A percentile compares a stretch with the other conserved stretches of the same genome.
phyloP scores from a whole-genome alignment of 1,139 yeast genomes.

The Yamadazyma oceani region DNA sequence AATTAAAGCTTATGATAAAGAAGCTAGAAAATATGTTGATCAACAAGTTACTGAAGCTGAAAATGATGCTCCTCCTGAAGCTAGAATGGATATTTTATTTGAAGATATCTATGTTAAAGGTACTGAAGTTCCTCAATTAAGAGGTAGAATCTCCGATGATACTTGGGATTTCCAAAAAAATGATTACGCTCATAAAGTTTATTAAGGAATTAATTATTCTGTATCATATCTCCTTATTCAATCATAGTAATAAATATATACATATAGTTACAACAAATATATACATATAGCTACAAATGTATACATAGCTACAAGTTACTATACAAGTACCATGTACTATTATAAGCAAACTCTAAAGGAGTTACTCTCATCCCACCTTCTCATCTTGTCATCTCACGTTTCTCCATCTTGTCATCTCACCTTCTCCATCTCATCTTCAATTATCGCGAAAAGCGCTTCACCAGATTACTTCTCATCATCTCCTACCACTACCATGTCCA shows the following conservation, averaged over 20 bases:
- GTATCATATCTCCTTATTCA: too few species aligned
- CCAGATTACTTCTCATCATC: not conserved
- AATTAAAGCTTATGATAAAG: conserved; percentile 90
- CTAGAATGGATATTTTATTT: conserved; percentile 89
- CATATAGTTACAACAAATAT: too few species aligned
- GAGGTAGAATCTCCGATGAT: conserved; percentile 97
- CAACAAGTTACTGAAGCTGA: conserved; percentile 94
- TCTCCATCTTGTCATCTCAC: not conserved
- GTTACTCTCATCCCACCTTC: too few species aligned
- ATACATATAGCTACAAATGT: too few species aligned
- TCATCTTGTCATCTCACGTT: not conserved
- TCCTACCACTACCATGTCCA: not conserved
- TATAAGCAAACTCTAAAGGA: too few species aligned
- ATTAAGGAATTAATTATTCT: conserved; percentile 22
- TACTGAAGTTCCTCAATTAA: conserved; percentile 83
- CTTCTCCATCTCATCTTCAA: conserved; percentile 25
- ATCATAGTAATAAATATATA: too few species aligned
- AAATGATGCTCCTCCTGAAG: conserved; percentile 92
- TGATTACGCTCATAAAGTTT: conserved; percentile 60
- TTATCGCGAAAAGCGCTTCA: conserved; percentile 19
- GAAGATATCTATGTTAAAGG: conserved; percentile 98
- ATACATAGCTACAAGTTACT: too few species aligned
- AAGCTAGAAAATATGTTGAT: conserved; percentile 92
- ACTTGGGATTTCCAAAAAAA: conserved; percentile 82
- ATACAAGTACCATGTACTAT: too few species aligned